Percentiles rank a stretch among this genome's conserved stretches.
These are phyloP conservation scores for Corchorus capsularis DNA, from an alignment of 345 rosid genomes.

Conservation along the genomic window DNA sequence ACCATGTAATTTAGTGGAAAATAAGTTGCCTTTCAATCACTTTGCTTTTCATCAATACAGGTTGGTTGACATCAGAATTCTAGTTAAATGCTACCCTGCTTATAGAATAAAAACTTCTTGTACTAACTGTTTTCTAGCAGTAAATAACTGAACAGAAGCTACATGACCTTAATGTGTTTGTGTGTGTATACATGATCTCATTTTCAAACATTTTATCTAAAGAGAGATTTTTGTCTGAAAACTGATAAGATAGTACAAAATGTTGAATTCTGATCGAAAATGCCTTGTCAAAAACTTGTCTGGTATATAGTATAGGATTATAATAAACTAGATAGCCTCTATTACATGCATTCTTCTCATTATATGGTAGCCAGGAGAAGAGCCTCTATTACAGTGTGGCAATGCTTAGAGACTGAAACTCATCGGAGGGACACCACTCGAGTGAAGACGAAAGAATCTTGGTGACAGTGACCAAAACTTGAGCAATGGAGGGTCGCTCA, in stretches of 20 bases:
- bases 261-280: no score
- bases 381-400: constrained; percentile 19
- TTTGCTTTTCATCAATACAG: background rate
- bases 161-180: no score
- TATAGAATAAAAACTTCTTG: background rate
- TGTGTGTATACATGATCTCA: background rate
- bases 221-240: no score
- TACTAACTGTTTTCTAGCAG: no score
- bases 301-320: no score
- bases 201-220: background rate
- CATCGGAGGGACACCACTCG: constrained; percentile 87
- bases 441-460: constrained; percentile 68
- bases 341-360: no score
- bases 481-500: constrained; percentile 53
- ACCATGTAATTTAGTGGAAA: background rate
- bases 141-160: background rate
- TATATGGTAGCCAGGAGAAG: no score
- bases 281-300: no score
- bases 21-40: background rate
- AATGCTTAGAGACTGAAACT: constrained; percentile 38
- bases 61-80: background rate
- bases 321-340: no score
- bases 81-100: background rate
- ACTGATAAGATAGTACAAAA: no score
- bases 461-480: constrained; percentile 50